Evolutionary conservation across 192 early-diverging fungal genomes (phyloP).

Genomic region (Coemansia sp.): DNA sequence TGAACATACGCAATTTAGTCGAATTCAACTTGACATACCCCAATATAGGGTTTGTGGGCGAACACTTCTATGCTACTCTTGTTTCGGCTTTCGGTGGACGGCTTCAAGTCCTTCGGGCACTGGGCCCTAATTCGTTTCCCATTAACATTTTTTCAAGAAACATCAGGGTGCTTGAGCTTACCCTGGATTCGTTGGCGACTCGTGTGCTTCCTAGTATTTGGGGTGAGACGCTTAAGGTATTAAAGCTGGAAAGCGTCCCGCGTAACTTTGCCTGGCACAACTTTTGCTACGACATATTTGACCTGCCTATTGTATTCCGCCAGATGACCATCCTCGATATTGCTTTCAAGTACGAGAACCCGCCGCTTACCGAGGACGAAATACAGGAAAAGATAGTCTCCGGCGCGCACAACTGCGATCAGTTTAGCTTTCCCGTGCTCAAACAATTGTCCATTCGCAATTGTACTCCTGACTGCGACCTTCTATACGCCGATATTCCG

Average conservation of each 20-base stretch:
- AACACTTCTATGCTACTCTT: background rate
- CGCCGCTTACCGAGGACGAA: background rate
- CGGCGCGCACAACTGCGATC: background rate
- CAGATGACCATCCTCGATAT: background rate
- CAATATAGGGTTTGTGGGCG: background rate
- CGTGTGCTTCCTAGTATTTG: background rate
- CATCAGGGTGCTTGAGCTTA: background rate
- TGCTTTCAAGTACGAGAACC: background rate
- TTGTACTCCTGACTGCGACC: slow-evolving; percentile 6
- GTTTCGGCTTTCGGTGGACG: background rate
- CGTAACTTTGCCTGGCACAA: background rate
- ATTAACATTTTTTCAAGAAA: background rate
- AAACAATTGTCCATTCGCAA: background rate
- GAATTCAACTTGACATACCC: background rate
- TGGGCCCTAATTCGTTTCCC: background rate
- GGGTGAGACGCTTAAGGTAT: background rate
- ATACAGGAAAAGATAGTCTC: background rate
- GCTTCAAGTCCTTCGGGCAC: background rate
- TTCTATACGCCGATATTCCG: background rate
- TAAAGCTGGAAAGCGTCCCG: background rate
- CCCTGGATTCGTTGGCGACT: background rate
- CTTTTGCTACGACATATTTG: background rate
- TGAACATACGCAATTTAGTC: background rate
- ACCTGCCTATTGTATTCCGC: background rate
- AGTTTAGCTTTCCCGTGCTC: background rate